A percentile compares a stretch with the other conserved stretches of the same genome.
These are phyloP conservation scores for Diaporthe sp. DNA, from an alignment of 2,329 filamentous ascomycete genomes.

Conservation along the genomic window DNA sequence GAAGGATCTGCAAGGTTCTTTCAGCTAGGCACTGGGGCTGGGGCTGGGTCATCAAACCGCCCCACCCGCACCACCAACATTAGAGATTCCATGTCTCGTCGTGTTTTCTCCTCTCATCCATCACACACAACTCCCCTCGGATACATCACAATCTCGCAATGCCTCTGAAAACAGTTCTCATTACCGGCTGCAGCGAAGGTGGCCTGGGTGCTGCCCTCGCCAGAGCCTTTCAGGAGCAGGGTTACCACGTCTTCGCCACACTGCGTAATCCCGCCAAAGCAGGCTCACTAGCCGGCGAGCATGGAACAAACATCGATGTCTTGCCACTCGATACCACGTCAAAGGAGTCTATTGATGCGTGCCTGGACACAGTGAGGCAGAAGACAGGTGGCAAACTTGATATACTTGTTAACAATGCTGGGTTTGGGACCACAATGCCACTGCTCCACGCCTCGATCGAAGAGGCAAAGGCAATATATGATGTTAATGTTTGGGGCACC, in stretches of 20 bases:
- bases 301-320: constrained; percentile 44
- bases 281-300: neutral
- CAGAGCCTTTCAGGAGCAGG: constrained; percentile 47
- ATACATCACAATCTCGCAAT: neutral
- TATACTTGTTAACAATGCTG: constrained; percentile 59
- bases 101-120: too few species aligned
- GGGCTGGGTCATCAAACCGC: too few species aligned
- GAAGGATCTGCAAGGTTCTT: too few species aligned
- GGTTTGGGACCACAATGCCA: constrained; percentile 50
- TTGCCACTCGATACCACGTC: constrained; percentile 50
- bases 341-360: constrained; percentile 10
- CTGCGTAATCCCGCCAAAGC: constrained; percentile 48
- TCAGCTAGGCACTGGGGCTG: too few species aligned
- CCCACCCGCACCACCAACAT: too few species aligned
- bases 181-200: constrained; percentile 54
- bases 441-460: constrained; percentile 53
- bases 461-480: constrained; percentile 48
- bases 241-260: constrained; percentile 51
- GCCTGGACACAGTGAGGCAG: constrained; percentile 37
- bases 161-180: constrained; percentile 47
- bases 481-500: constrained; percentile 62
- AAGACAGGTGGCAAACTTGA: constrained; percentile 53
- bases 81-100: too few species aligned
- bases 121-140: too few species aligned
- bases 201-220: constrained; percentile 51